Percentiles rank a stretch among this genome's conserved stretches.
Conservation (phyloP, 139 green algal genomes). For the Dunaliella primolecta region DNA sequence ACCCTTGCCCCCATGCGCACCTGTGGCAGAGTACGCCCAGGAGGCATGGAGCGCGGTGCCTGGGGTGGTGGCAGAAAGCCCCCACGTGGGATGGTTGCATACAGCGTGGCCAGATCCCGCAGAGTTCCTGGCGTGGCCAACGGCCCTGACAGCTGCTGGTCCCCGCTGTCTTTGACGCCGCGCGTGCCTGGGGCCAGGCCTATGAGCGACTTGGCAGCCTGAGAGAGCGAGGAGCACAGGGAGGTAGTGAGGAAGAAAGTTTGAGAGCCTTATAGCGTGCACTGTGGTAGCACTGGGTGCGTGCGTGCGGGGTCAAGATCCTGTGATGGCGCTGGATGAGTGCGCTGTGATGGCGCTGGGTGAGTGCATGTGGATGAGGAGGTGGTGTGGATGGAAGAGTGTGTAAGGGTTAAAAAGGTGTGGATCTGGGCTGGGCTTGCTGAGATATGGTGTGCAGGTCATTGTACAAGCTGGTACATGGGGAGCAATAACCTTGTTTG, state of each 20-base stretch:
- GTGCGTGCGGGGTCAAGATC: too few relatives aligned
- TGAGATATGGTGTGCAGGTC: too few relatives aligned
- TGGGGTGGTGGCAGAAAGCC: constrained; percentile 50
- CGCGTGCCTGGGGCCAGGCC: neutral
- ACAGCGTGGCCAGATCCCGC: constrained; percentile 42
- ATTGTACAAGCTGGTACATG: too few relatives aligned
- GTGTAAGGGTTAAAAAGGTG: too few relatives aligned
- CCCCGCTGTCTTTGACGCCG: neutral
- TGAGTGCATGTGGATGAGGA: too few relatives aligned
- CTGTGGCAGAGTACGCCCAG: neutral
- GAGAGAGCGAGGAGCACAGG: neutral
- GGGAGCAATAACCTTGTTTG: too few relatives aligned
- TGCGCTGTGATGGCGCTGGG: too few relatives aligned
- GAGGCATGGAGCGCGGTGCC: neutral
- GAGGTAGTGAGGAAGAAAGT: neutral
- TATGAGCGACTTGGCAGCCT: constrained; percentile 25
- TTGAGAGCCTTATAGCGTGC: neutral
- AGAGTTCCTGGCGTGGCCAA: constrained; percentile 24
- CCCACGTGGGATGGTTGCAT: constrained; percentile 40
- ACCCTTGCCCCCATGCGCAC: neutral
- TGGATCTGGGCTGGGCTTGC: too few relatives aligned
- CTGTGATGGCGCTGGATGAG: too few relatives aligned
- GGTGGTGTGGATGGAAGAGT: too few relatives aligned
- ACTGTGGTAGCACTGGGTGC: too few relatives aligned
- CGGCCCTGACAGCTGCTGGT: constrained; percentile 20